A percentile compares a stretch with the other conserved stretches of the same genome.
phyloP scores from a whole-genome alignment of 2,329 filamentous ascomycete species.

The Magnaporthiopsis incrustans region DNA sequence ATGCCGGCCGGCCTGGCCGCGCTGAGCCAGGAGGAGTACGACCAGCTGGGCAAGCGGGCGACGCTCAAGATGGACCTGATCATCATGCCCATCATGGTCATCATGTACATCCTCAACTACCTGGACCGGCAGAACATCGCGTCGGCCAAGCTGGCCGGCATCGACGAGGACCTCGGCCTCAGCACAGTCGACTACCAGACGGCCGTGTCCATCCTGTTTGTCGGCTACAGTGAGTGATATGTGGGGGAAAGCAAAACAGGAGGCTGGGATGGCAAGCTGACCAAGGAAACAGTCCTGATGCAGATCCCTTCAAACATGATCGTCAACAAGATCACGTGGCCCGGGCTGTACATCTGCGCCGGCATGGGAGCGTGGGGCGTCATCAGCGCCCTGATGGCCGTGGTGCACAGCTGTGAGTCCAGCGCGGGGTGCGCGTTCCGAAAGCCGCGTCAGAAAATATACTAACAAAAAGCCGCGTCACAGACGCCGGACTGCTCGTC shows the following conservation, averaged over 20 bases:
- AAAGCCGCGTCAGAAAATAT: no score
- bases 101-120: slow-evolving; percentile 22
- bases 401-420: slow-evolving; percentile 28
- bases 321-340: slow-evolving; percentile 27
- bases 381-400: slow-evolving; percentile 40
- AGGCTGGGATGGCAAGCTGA: background rate
- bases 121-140: slow-evolving; percentile 24
- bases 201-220: slow-evolving; percentile 26
- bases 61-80: slow-evolving; percentile 18
- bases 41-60: slow-evolving; percentile 13
- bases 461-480: no score
- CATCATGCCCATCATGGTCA: slow-evolving; percentile 18
- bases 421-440: no score
- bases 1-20: slow-evolving; percentile 9
- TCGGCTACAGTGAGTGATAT: slow-evolving; percentile 23
- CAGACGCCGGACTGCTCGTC: slow-evolving; percentile 28
- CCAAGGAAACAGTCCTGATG: slow-evolving; percentile 22
- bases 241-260: background rate
- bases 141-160: slow-evolving; percentile 23
- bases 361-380: slow-evolving; percentile 42
- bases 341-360: slow-evolving; percentile 40
- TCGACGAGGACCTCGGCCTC: slow-evolving; percentile 23
- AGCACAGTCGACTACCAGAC: slow-evolving; percentile 29
- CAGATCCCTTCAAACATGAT: slow-evolving; percentile 30
- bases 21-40: slow-evolving; percentile 9